phyloP scores from a whole-genome alignment of 2,329 filamentous ascomycete species.

The Colletotrichum sp. region DNA sequence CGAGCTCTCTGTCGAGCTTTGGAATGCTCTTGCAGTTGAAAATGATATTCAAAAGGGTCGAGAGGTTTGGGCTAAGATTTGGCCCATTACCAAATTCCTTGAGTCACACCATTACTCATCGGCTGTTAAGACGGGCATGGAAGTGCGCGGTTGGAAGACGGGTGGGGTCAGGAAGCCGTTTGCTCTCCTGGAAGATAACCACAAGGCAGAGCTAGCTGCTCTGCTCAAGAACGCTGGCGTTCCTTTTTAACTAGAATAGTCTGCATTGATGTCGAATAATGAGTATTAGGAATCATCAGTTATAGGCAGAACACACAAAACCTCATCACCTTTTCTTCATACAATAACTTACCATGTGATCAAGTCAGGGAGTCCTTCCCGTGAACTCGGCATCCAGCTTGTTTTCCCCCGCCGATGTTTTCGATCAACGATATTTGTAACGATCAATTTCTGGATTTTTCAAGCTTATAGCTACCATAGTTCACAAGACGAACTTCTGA shows the following conservation, averaged over 20 bases:
- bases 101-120: slow-evolving; percentile 52
- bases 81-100: slow-evolving; percentile 53
- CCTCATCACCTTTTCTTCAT: neutral
- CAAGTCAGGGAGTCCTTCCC: neutral
- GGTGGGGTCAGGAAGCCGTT: slow-evolving; percentile 56
- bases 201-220: slow-evolving; percentile 37
- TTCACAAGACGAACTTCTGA: neutral
- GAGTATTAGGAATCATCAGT: neutral
- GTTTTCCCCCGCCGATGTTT: neutral
- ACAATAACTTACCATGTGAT: neutral
- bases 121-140: slow-evolving; percentile 55
- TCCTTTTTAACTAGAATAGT: neutral
- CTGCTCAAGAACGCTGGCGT: slow-evolving; percentile 44
- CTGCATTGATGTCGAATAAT: neutral
- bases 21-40: slow-evolving; percentile 47
- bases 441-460: neutral
- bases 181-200: slow-evolving; percentile 36
- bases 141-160: slow-evolving; percentile 47
- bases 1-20: slow-evolving; percentile 51
- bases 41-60: slow-evolving; percentile 46
- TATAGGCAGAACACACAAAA: neutral
- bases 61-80: slow-evolving; percentile 53
- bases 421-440: neutral
- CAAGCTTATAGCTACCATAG: neutral
- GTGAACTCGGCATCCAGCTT: neutral